Evolutionary conservation across 2,329 filamentous ascomycete species (phyloP).

Genomic region (Aspergillus eucalypticola): DNA sequence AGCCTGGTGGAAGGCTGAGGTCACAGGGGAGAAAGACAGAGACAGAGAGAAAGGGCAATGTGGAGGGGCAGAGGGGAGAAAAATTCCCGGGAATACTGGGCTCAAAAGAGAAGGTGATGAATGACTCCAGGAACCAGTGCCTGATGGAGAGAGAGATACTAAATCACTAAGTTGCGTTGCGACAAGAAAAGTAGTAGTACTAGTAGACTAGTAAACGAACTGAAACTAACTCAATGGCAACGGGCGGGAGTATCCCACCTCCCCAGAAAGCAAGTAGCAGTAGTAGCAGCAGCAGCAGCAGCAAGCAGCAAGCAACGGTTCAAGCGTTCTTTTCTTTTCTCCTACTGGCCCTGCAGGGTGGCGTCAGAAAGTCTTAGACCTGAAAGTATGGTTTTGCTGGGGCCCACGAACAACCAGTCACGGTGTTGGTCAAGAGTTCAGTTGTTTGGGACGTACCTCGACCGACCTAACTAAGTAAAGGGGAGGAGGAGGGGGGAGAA

Average conservation of each 20-base stretch:
- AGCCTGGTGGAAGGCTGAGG: background rate
- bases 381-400: too few relatives aligned
- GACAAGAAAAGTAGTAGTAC: background rate
- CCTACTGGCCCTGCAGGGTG: constrained; percentile 4
- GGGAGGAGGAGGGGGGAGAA: background rate
- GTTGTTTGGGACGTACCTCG: too few relatives aligned
- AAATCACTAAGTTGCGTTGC: background rate
- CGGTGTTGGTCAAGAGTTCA: background rate
- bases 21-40: background rate
- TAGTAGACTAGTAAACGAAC: too few relatives aligned
- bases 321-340: too few relatives aligned
- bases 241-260: background rate
- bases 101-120: background rate
- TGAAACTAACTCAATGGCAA: background rate
- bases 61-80: constrained; percentile 9
- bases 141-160: too few relatives aligned
- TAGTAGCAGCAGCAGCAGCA: background rate
- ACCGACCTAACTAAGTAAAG: background rate
- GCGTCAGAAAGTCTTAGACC: background rate
- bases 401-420: background rate
- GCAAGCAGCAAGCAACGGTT: background rate
- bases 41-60: background rate
- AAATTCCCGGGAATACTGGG: constrained; percentile 10
- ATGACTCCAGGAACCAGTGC: background rate
- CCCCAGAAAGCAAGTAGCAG: background rate